Conservation (phyloP, 2,329 filamentous ascomycete species). For the Botrytis fragariae region DNA sequence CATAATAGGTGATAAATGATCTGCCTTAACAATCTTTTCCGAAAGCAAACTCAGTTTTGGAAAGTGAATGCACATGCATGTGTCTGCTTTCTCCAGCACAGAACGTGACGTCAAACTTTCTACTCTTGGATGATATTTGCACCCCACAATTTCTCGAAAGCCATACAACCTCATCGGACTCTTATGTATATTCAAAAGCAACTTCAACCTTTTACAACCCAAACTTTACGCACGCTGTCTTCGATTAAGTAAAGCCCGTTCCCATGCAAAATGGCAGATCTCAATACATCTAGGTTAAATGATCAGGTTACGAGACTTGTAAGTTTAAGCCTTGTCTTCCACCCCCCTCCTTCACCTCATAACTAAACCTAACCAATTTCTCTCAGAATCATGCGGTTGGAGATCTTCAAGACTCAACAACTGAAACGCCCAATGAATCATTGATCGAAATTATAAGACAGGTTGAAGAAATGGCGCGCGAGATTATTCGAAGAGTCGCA, state of each 20-base stretch:
- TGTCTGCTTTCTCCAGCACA: neutral
- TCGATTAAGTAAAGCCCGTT: neutral
- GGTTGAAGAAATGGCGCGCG: neutral
- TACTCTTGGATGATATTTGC: neutral
- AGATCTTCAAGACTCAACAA: neutral
- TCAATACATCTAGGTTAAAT: neutral
- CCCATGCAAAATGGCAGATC: neutral
- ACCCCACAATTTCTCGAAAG: neutral
- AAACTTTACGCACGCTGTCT: too few relatives aligned
- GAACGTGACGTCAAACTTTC: neutral
- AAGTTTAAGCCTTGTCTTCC: neutral
- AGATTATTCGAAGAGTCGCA: neutral
- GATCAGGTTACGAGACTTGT: neutral
- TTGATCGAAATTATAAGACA: neutral
- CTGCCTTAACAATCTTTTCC: neutral
- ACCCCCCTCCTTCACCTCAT: fast-evolving
- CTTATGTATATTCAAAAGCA: neutral
- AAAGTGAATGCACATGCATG: neutral
- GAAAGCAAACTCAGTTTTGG: neutral
- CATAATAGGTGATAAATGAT: neutral
- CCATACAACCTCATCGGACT: neutral
- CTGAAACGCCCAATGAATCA: neutral
- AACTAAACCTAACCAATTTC: neutral
- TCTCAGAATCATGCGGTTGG: neutral
- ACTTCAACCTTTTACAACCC: too few relatives aligned